Evolutionary conservation across 2,329 filamentous ascomycete species (phyloP).

Genomic region (Scortechinia acanthostroma): DNA sequence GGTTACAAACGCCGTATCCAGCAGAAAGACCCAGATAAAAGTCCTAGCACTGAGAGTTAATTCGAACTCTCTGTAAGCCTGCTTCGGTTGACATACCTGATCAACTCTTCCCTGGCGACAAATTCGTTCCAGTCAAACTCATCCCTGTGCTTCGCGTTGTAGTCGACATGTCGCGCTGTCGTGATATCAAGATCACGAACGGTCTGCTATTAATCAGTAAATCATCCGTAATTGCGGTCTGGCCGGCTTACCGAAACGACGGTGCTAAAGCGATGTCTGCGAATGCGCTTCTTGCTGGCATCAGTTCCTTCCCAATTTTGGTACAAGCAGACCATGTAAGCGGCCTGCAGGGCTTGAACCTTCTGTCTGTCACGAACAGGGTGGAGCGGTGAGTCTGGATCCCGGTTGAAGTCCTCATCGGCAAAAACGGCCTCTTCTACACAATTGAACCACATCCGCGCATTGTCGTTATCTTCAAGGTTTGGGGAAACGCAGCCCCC

Average conservation of each 20-base stretch:
- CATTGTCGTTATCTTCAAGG: conserved; percentile 16
- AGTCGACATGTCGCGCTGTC: no score
- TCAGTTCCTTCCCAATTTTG: conserved; percentile 28
- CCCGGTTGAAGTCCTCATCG: conserved; percentile 18
- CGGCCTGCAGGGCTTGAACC: conserved; percentile 23
- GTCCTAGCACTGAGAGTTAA: conserved; percentile 7
- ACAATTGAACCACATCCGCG: conserved; percentile 22
- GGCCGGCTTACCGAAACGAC: conserved; percentile 21
- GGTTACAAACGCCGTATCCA: conserved; percentile 28
- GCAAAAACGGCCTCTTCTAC: conserved; percentile 26
- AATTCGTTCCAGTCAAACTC: conserved; percentile 23
- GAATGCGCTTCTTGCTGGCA: conserved; percentile 20
- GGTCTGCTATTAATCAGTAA: no score
- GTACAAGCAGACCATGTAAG: conserved; percentile 24
- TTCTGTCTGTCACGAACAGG: conserved; percentile 15
- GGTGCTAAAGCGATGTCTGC: conserved; percentile 20
- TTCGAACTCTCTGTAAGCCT: not conserved
- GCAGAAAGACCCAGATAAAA: conserved; percentile 22
- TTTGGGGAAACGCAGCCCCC: conserved; percentile 21
- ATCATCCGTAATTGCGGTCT: conserved; percentile 10
- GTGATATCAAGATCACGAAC: no score
- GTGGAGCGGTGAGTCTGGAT: conserved; percentile 4
- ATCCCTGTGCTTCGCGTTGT: no score
- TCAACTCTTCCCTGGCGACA: conserved; percentile 20
- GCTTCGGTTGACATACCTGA: conserved; percentile 12